Base-by-base conservation (phyloP, 257 asterid species). In the Fraxinus anomala region DNA sequence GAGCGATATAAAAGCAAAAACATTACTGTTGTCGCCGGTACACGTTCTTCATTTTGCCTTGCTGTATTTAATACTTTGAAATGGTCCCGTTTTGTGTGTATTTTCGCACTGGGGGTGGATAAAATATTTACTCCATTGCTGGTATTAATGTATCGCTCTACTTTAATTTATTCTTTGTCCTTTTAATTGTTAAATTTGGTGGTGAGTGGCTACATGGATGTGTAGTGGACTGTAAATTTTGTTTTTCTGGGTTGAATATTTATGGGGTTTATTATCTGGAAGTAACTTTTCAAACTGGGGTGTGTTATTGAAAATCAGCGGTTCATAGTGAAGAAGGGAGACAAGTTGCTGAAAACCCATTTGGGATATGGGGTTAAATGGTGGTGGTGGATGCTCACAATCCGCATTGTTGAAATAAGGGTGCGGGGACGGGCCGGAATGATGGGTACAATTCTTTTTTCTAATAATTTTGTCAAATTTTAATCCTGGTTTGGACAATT, bases 1-100 rank as follows among this genome's bases (percentile, higher is more conserved):
- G 96, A 91, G 80, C 89, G 97, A 47, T 92, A 92, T 78, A 83
- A 79, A 71, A 82, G 54, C 90, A 87, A 85, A 81, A 86, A 81
- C 81, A 88, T 92, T 80, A 88, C 97, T 68, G 92, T 92, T 28
- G 97, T 92, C n/a, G 96, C 96, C 72, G 97, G 97, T 92, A 88
- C 49, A 67, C 77, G 47, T 70, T 76, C 65, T 73, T 6, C 21
- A 1, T 2, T 71, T 78, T 73, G 63, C 79, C 49, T 76, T 73
- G 16, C 70, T 81, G 61, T 54, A 44, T 54, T 40, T 36, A 36
- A 40, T 40, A 40, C 49, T 10, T 0, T 1, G 16, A 40, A 40
- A 10, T 83, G 77, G 82, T 80, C 84, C 84, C 80, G 24, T 76
- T 83, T 40, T 33, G 13, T 17, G 49, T 42, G 19, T 42, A 12